These are phyloP conservation scores for Modicella reniformis DNA, from an alignment of 371 early-diverging fungal genomes.

Conservation along the genomic window DNA sequence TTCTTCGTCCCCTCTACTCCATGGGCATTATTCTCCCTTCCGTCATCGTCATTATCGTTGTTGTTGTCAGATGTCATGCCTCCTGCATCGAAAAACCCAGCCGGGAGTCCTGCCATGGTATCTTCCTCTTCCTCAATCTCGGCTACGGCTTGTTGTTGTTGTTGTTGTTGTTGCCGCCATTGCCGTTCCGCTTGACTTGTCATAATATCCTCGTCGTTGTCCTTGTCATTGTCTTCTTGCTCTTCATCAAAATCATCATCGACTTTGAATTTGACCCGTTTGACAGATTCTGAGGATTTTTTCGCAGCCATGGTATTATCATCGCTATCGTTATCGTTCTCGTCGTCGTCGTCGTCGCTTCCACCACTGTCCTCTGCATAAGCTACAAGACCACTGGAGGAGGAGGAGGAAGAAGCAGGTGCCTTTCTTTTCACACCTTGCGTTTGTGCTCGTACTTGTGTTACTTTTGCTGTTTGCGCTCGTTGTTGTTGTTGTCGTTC, in stretches of 20 bases:
- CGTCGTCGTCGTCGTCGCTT: slow-evolving; percentile 28
- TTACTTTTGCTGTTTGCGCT: slow-evolving; percentile 28
- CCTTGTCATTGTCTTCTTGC: no score
- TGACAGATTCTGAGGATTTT: slow-evolving; percentile 23
- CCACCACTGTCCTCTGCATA: slow-evolving; percentile 51
- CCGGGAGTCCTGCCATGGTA: slow-evolving; percentile 37
- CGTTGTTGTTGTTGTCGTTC: slow-evolving; percentile 36
- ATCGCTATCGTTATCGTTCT: not conserved
- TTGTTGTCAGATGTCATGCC: not conserved
- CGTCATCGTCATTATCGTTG: not conserved
- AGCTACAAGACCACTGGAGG: slow-evolving; percentile 52
- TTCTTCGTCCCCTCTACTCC: slow-evolving; percentile 8
- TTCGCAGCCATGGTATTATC: no score
- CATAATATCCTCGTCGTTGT: no score
- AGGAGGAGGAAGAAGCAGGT: no score
- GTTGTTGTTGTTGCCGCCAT: no score
- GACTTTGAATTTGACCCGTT: slow-evolving; percentile 40
- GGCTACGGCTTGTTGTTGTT: slow-evolving; percentile 11
- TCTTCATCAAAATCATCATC: slow-evolving; percentile 14
- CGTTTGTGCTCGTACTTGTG: slow-evolving; percentile 24
- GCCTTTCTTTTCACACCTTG: slow-evolving; percentile 49
- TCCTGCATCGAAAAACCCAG: slow-evolving; percentile 40
- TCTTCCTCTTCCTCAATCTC: slow-evolving; percentile 48
- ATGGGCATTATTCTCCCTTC: not conserved
- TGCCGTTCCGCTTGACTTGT: no score